Conservation (phyloP, 2,329 filamentous ascomycete genomes). For the Diaporthe humulicola region DNA sequence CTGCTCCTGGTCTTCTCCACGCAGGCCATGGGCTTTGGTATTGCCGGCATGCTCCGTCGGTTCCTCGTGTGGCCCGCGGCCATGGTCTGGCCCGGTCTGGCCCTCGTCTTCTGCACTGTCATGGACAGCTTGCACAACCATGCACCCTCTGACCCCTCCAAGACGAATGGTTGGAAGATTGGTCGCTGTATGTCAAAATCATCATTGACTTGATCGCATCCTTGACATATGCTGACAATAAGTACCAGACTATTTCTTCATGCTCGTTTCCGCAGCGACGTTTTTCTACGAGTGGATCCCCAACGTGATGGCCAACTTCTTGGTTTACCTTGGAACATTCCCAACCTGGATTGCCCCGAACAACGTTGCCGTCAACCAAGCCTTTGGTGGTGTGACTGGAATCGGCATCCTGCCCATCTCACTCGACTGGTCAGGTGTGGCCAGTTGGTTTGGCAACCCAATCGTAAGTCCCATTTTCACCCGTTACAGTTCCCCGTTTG, state of each 20-base stretch:
- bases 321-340: constrained; percentile 19
- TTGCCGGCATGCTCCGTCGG: constrained; percentile 50
- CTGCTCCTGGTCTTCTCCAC: constrained; percentile 49
- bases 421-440: constrained; percentile 23
- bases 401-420: constrained; percentile 25
- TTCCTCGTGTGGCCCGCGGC: constrained; percentile 53
- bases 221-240: not conserved
- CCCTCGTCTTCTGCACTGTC: constrained; percentile 51
- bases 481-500: not conserved
- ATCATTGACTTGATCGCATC: too few species aligned
- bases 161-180: constrained; percentile 34
- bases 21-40: constrained; percentile 51
- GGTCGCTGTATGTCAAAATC: constrained; percentile 17
- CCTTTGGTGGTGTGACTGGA: constrained; percentile 17
- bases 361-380: constrained; percentile 26
- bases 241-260: constrained; percentile 14
- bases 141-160: constrained; percentile 29
- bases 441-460: constrained; percentile 1
- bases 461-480: not conserved
- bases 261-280: constrained; percentile 11
- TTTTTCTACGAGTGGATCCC: constrained; percentile 35
- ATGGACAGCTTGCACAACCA: constrained; percentile 49
- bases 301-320: constrained; percentile 36
- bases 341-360: constrained; percentile 33
- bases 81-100: constrained; percentile 49